Conservation (phyloP, 1,284 basidiomycete genomes). For the Megacollybia platyphylla region DNA sequence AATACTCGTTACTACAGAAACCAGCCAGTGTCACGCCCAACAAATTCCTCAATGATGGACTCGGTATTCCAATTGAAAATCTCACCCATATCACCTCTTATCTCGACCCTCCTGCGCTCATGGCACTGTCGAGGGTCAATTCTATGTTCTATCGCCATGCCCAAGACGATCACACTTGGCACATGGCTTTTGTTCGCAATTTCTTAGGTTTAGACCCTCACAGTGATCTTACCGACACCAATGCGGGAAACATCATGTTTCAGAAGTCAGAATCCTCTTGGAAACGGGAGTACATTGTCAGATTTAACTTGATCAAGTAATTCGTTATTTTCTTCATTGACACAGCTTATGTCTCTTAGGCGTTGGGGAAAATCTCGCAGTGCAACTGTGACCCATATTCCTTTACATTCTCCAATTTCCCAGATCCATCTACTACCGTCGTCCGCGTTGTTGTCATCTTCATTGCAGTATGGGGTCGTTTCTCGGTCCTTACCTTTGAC, state of each 20-base stretch:
- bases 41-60: constrained; percentile 40
- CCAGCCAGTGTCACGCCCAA: constrained; percentile 10
- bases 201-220: constrained; percentile 59
- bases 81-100: constrained; percentile 72
- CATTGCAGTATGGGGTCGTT: constrained; percentile 61
- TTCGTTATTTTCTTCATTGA: constrained; percentile 2
- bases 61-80: constrained; percentile 54
- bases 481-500: constrained; percentile 63
- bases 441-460: constrained; percentile 49
- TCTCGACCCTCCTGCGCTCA: constrained; percentile 54
- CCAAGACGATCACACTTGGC: constrained; percentile 75
- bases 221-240: constrained; percentile 24
- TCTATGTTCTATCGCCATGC: constrained; percentile 49
- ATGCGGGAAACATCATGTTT: constrained; percentile 35
- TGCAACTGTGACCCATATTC: constrained; percentile 46
- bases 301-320: constrained; percentile 43
- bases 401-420: constrained; percentile 42
- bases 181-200: constrained; percentile 63
- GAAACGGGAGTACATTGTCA: constrained; percentile 52
- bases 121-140: constrained; percentile 45
- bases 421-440: constrained; percentile 46
- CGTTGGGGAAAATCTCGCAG: constrained; percentile 63
- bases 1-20: constrained; percentile 15
- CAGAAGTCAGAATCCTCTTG: constrained; percentile 46
- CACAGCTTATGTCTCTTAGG: constrained; percentile 22